Conservation (phyloP, 2,329 filamentous ascomycete genomes). For the Aspergillus pseudonomiae region DNA sequence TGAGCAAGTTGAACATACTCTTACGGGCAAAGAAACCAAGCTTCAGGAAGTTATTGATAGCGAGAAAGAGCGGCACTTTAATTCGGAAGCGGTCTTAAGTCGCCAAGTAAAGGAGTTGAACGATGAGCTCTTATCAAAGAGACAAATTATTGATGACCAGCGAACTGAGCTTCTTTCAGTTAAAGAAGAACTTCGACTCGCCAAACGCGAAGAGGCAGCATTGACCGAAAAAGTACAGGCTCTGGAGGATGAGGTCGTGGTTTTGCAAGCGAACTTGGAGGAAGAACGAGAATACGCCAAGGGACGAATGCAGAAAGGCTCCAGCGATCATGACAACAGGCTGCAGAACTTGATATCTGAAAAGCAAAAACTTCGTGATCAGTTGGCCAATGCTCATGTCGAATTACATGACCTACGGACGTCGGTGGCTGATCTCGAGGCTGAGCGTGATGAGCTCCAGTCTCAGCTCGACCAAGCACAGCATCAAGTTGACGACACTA, state of each 20-base stretch:
- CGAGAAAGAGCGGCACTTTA: conserved; percentile 71
- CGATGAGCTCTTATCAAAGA: conserved; percentile 68
- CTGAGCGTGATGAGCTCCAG: conserved; percentile 69
- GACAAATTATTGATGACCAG: conserved; percentile 66
- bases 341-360: conserved; percentile 62
- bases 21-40: conserved; percentile 69
- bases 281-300: conserved; percentile 66
- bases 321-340: conserved; percentile 62
- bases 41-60: conserved; percentile 70
- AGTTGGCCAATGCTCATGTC: conserved; percentile 60
- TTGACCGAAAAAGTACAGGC: conserved; percentile 68
- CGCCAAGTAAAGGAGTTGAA: conserved; percentile 76
- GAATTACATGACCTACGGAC: conserved; percentile 63
- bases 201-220: conserved; percentile 64
- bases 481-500: conserved; percentile 60
- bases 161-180: conserved; percentile 67
- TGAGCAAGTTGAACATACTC: conserved; percentile 66
- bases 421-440: conserved; percentile 61
- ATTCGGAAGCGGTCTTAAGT: conserved; percentile 70
- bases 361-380: conserved; percentile 65
- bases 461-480: conserved; percentile 60
- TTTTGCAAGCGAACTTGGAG: conserved; percentile 67
- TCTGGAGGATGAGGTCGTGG: conserved; percentile 76
- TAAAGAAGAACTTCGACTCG: conserved; percentile 71
- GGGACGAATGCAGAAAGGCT: conserved; percentile 58